Evolutionary conservation across 306 rosid genomes (phyloP).

Genomic region (Delonix regia): DNA sequence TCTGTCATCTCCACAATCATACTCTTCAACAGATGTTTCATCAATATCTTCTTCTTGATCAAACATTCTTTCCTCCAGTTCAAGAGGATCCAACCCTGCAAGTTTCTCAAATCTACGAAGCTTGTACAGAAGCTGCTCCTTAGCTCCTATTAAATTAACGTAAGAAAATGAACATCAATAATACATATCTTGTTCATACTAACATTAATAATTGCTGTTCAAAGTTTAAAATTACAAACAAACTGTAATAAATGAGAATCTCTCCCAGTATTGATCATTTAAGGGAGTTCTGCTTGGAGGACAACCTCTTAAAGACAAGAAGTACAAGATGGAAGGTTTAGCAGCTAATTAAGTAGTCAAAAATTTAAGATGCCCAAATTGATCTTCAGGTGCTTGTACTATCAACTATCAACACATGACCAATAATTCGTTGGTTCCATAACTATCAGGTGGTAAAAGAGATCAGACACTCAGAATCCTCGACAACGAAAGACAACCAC

Average conservation of each 20-base stretch:
- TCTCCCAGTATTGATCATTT: neutral
- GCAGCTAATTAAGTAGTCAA: constrained; percentile 18
- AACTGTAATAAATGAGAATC: neutral
- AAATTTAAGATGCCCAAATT: constrained; percentile 17
- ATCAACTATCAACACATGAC: neutral
- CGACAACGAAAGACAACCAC: constrained; percentile 37
- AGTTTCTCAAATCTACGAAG: constrained; percentile 87
- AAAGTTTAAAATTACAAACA: constrained; percentile 4
- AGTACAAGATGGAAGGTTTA: constrained; percentile 13
- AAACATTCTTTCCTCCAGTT: constrained; percentile 72
- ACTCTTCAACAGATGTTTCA: constrained; percentile 38
- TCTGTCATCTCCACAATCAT: constrained; percentile 36
- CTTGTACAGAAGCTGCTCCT: constrained; percentile 71
- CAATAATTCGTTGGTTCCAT: constrained; percentile 32
- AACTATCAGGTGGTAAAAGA: constrained; percentile 20
- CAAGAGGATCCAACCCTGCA: constrained; percentile 79
- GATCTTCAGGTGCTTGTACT: constrained; percentile 8
- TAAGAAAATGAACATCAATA: neutral
- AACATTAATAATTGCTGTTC: neutral
- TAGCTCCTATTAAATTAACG: constrained; percentile 65
- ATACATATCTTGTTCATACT: neutral
- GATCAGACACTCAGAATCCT: constrained; percentile 20
- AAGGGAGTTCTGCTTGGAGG: neutral
- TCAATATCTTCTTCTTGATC: constrained; percentile 46
- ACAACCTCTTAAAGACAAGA: neutral